phyloP scores from a whole-genome alignment of 2,329 filamentous ascomycete species.

The Emericellopsis atlantica region DNA sequence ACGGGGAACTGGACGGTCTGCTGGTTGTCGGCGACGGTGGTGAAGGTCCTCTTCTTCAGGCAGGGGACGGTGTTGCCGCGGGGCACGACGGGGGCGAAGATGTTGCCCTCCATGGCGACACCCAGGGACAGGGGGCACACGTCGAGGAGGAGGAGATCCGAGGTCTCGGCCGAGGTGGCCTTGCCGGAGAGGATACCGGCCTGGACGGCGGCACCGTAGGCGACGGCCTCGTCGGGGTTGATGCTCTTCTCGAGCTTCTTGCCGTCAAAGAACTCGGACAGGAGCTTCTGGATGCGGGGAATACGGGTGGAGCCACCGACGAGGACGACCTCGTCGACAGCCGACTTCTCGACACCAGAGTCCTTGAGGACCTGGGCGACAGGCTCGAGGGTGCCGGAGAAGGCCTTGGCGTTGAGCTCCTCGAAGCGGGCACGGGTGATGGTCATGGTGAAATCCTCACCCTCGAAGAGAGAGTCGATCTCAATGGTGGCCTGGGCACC shows the following conservation, averaged over 20 bases:
- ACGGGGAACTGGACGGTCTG: slow-evolving; percentile 84
- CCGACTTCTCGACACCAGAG: slow-evolving; percentile 72
- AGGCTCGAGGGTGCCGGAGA: slow-evolving; percentile 84
- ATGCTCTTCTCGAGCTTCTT: slow-evolving; percentile 99
- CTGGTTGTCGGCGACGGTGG: slow-evolving; percentile 68
- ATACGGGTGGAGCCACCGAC: slow-evolving; percentile 99
- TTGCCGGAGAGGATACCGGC: slow-evolving; percentile 98
- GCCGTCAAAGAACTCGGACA: slow-evolving; percentile 97
- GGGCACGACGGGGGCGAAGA: slow-evolving; percentile 87
- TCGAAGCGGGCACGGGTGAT: slow-evolving; percentile 99
- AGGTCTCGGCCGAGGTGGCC: slow-evolving; percentile 88
- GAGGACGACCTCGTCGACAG: slow-evolving; percentile 96
- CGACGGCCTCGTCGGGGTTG: slow-evolving; percentile 98
- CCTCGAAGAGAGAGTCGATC: slow-evolving; percentile 97
- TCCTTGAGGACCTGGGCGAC: slow-evolving; percentile 97
- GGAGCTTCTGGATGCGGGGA: slow-evolving; percentile 95
- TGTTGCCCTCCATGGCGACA: slow-evolving; percentile 99
- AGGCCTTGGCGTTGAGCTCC: slow-evolving; percentile 93
- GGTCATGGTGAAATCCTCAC: slow-evolving; percentile 92
- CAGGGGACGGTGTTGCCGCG: slow-evolving; percentile 66
- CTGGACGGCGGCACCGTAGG: slow-evolving; percentile 97
- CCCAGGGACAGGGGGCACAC: slow-evolving; percentile 92
- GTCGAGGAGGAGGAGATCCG: slow-evolving; percentile 89
- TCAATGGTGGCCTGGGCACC: slow-evolving; percentile 96
- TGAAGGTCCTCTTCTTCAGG: slow-evolving; percentile 80